Base-by-base conservation (phyloP, 768 basidiomycete species). In the Cystobasidium onofrii region DNA sequence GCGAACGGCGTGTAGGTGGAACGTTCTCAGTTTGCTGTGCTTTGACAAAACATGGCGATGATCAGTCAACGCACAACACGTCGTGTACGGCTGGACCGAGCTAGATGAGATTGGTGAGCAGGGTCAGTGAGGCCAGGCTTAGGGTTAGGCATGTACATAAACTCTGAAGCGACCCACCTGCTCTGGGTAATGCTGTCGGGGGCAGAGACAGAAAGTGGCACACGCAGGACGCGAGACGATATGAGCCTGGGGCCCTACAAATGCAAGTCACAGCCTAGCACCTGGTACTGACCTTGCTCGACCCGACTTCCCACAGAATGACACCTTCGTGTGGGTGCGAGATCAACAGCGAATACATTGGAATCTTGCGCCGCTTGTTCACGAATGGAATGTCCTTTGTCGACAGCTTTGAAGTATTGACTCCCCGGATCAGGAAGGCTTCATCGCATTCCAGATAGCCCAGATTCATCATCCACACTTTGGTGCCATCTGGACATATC, bases 361-460 rank as follows among this genome's bases (percentile, higher is more conserved):
- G 62, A 20, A 73, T 31, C 29, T 44, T 64, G 41, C 41, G 44
- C 6, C 73, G 73, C 62, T 73, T 64, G 63, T 73, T 64, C 25
- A 64, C 62, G 29, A 64, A 64, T 17, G 62, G 23, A 3, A 25
- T 18, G 36, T 64, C 63, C 23, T 33, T 25, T 17, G 73, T 64
- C 29, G 62, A 64, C 63, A 31, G 62, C n/a, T 17, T n/a, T 2
- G 73, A 64, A 10, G 43, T 64, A 63, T 73, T 73, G 18, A 10
- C 73, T 25, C 73, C 73, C n/a, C 73, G 73, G 25, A 64, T 34
- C 29, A 73, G 13, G 73, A 73, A 73, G 23, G 50, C 73, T 29
- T 73, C 73, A 46, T 73, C 73, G 46, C 39, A 41, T 61, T 73
- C 62, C 18, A 73, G 63, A 4, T 43, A 73, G 1, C 73, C 73